A percentile compares a stretch with the other conserved stretches of the same genome.
Evolutionary conservation across 2,329 filamentous ascomycete species (phyloP).

Genomic region (Zelopaecilomyces penicillatus): DNA sequence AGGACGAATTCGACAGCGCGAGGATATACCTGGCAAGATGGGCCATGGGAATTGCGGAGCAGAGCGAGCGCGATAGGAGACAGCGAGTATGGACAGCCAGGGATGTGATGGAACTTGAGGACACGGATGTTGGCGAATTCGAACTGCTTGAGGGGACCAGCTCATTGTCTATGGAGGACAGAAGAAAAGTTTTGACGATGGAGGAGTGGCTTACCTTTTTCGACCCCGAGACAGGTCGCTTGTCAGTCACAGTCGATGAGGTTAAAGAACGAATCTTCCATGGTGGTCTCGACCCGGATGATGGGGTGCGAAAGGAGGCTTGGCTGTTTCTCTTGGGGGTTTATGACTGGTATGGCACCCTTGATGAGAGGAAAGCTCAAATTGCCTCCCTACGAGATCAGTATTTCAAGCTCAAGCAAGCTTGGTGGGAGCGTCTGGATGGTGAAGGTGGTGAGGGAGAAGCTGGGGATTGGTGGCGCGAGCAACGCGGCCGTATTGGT

Average conservation of each 20-base stretch:
- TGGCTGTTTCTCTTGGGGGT: constrained; percentile 93
- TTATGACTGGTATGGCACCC: constrained; percentile 85
- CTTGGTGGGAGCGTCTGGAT: constrained; percentile 92
- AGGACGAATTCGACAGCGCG: constrained; percentile 96
- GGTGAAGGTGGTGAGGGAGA: constrained; percentile 74
- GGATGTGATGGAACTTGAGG: constrained; percentile 87
- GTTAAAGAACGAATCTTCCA: constrained; percentile 98
- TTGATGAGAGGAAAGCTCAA: constrained; percentile 74
- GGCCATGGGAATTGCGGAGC: constrained; percentile 98
- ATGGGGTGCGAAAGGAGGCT: constrained; percentile 89
- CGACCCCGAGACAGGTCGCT: constrained; percentile 61
- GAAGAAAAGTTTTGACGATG: constrained; percentile 66
- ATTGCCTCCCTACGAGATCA: constrained; percentile 83
- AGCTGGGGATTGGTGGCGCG: constrained; percentile 91
- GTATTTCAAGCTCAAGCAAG: constrained; percentile 85
- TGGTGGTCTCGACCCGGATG: constrained; percentile 78
- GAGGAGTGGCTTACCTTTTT: constrained; percentile 92
- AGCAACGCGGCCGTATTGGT: constrained; percentile 91
- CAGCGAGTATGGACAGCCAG: constrained; percentile 88
- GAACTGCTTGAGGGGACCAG: constrained; percentile 80
- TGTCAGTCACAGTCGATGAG: constrained; percentile 78
- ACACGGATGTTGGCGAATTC: constrained; percentile 92
- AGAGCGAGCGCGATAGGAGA: constrained; percentile 79
- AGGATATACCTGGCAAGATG: constrained; percentile 88
- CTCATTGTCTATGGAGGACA: constrained; percentile 65